Evolutionary conservation across 208 protist species (phyloP).

Genomic region (Acanthamoeba triangularis): DNA sequence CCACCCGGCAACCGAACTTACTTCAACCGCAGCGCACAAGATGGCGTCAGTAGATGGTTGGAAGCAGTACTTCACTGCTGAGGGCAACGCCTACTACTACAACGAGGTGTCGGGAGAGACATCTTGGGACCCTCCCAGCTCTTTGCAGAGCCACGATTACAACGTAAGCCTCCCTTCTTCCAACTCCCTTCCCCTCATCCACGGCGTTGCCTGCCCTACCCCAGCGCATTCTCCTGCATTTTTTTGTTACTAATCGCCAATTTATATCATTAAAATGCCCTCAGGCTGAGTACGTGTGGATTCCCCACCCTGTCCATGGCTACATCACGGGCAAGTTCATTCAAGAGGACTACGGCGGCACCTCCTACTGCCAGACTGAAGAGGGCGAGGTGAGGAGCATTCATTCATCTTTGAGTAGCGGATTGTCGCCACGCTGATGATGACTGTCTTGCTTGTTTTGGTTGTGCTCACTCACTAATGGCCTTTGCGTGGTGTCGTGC

Average conservation of each 20-base stretch:
- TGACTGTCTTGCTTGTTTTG: background rate
- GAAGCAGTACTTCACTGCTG: conserved; percentile 78
- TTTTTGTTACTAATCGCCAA: background rate
- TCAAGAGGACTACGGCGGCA: conserved; percentile 70
- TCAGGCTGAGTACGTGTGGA: conserved; percentile 83
- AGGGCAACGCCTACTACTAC: conserved; percentile 82
- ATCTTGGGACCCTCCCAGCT: conserved; percentile 78
- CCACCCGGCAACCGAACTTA: background rate
- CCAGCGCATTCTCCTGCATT: background rate
- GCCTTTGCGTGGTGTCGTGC: too few species aligned
- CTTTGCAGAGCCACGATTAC: background rate
- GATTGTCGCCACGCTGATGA: background rate
- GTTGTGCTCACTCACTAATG: too few species aligned
- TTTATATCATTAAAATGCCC: background rate
- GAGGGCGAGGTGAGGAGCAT: conserved; percentile 69
- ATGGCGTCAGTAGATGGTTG: conserved; percentile 35
- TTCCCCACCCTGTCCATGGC: conserved; percentile 83
- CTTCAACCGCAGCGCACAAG: background rate
- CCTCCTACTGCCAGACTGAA: conserved; percentile 63
- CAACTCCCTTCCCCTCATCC: background rate
- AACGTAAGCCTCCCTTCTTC: background rate
- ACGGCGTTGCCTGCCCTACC: background rate
- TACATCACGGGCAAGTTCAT: conserved; percentile 82
- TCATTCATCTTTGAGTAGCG: conserved; percentile 4
- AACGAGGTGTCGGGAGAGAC: conserved; percentile 84